Evolutionary conservation across 192 early-diverging fungal species (phyloP), one percentile per base, ranked within the genome.

Genomic region (Coemansia sp.): DNA sequence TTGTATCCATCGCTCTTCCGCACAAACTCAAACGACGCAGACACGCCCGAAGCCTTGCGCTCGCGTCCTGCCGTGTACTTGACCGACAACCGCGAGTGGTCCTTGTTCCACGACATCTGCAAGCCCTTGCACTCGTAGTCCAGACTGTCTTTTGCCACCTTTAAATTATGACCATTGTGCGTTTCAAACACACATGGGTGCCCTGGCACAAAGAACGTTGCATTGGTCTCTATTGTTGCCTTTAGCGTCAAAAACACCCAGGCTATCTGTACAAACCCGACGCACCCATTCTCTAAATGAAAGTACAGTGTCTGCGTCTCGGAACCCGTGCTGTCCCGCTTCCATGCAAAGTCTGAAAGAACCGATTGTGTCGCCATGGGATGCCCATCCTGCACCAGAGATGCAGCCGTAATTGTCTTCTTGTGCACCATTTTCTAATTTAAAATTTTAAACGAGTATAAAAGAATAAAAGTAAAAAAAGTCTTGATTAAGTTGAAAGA

Each of bases 271-370:
- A 95, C 84, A 79, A 95, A 88, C n/a, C 86, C 86, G 71, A 90
- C 86, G 57, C 82, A 82, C 5, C 95, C 95, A 18, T 84, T 69
- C 53, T 89, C 76, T 9, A 85, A 85, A 47, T 87, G 84, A 34
- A 93, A 66, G 73, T 97, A 95, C 67, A 93, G 88, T 12, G 92
- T 92, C 68, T 94, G 92, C 25, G 86, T 92, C 76, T 97, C 95
- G 5, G 95, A 94, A 5, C 91, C 88, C 9, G 87, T 85, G 34
- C 87, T 87, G 61, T 86, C 74, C 56, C 88, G 83, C 28, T 83
- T 82, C 89, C 90, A 90, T 18, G 85, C 85, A 59, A 88, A 82
- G 69, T 92, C 90, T 53, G 84, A 66, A 15, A 82, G 74, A 31
- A 84, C 76, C 6, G 72, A 66, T 20, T 76, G 64, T n/a, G 71